Base-by-base conservation (phyloP, 2,329 filamentous ascomycete genomes). In the Aspergillus glaucus region DNA sequence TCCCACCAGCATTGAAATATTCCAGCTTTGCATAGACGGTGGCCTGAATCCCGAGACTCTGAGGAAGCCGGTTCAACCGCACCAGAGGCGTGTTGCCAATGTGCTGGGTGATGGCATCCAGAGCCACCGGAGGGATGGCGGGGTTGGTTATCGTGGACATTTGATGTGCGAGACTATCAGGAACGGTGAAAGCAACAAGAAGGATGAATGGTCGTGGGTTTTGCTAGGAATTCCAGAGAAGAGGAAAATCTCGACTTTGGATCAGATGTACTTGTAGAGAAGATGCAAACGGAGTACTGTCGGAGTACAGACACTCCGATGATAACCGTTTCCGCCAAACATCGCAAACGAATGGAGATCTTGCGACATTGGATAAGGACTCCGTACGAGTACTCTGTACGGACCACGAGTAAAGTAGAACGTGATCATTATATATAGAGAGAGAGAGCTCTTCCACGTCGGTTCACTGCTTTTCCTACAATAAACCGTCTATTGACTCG, bases 41-140 rank as follows among this genome's bases (percentile, higher is more conserved):
- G 49, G 87, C 88, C 67, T 93, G 84, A 62, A 98, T 87, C 46
- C 92, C 92, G 17, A 95, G 78, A 46, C 88, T 92, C 67, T 93
- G 86, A 3, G 93, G 93, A 54, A 98, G 84, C 74, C 87, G 90
- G 76, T 96, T 96, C 55, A 98, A 79, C 44, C 87, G 86, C 39
- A 98, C 89, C 47, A 98, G 83, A n/a, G 93, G 93, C 37, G 92
- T 95, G 71, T 94, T 92, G 63, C 91, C 92, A 61, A 98, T 96
- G 58, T 96, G 83, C 71, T 95, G 85, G 42, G 84, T 87, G 56
- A 91, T 87, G 49, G 82, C 84, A 62, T 82, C 71, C 70, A 84
- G 78, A 50, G 78, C 75, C 53, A 75, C 72, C 2, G 80, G 79
- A 41, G 79, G 78, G 51, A 76, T 67, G 52, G 73, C 72, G 55